phyloP scores from a whole-genome alignment of 202 grass and related monocot genomes.

The Zoysia matrella region DNA sequence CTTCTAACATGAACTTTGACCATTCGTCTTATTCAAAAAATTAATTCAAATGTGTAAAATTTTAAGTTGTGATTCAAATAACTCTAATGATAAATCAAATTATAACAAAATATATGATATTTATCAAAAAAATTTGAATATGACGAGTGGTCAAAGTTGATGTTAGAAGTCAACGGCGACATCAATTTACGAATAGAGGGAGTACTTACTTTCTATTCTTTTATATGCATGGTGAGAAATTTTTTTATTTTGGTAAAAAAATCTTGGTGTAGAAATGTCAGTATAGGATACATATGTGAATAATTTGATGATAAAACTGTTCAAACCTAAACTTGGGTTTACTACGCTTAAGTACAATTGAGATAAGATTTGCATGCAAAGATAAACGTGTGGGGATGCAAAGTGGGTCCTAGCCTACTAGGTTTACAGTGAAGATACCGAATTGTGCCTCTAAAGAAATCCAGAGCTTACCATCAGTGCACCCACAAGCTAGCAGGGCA shows the following conservation, averaged over 20 bases:
- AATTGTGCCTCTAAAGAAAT: conserved; percentile 31
- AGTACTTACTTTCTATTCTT: too few species aligned
- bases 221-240: neutral
- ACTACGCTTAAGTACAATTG: neutral
- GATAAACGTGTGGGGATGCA: neutral
- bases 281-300: neutral
- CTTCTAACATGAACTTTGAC: too few species aligned
- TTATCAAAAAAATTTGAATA: too few species aligned
- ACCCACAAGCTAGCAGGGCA: conserved; percentile 77
- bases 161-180: too few species aligned
- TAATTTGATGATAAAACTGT: neutral
- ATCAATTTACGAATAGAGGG: too few species aligned
- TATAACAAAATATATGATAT: too few species aligned
- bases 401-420: neutral
- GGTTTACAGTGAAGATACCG: neutral
- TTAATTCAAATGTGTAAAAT: too few species aligned
- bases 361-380: conserved; percentile 4
- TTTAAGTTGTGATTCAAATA: too few species aligned
- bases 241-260: neutral
- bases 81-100: too few species aligned
- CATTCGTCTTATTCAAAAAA: too few species aligned
- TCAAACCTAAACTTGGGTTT: neutral
- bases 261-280: neutral
- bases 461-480: conserved; percentile 64
- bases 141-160: too few species aligned